Evolutionary conservation across 371 early-diverging fungal species (phyloP), one percentile per base, ranked within the genome.

Genomic region (Neoconidiobolus thromboides): DNA sequence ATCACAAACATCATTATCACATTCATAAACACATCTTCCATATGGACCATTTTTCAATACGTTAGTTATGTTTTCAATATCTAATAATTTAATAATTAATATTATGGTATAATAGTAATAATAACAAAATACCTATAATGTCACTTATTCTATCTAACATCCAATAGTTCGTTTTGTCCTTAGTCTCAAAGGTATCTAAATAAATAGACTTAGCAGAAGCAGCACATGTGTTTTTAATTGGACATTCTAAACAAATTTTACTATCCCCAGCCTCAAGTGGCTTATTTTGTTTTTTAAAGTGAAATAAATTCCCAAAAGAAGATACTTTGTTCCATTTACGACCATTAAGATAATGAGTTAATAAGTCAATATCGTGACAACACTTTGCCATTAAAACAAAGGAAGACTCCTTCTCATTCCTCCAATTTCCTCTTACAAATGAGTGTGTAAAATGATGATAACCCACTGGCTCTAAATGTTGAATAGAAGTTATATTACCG

Each of bases 1-100:
- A 62, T 81, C 80, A 43, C 68, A 68, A 6, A 81, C 82, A 61
- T 81, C 76, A 53, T 81, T 81, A 67, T 77, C 76, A 56, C 61
- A 65, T 63, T 80, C 77, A 62, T 79, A 80, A 7, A 80, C 80
- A 58, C 82, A 81, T 10, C 63, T 60, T 10, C 80, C 82, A 61
- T 81, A 81, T 0, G 71, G 72, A 1, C 75, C 79, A 50, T 38
- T 68, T 48, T 58, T 54, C 2, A 79, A 63, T 5, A 72, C 78
- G 0, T 67, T 60, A 14, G 64, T 52, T 43, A 73, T 47, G 63
- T 66, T 68, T 62, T 74, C 74, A 60, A 74, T 70, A 61, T 74
- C 74, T 43, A 5, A n/a, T 6, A 5, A 43, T 43, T 14, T 12
- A 47, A n/a, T 36, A 39, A 48, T 1, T 7, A 46, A 26, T 26